Evolutionary conservation across 2,329 filamentous ascomycete species (phyloP).

Genomic region (Ciborinia camelliae): DNA sequence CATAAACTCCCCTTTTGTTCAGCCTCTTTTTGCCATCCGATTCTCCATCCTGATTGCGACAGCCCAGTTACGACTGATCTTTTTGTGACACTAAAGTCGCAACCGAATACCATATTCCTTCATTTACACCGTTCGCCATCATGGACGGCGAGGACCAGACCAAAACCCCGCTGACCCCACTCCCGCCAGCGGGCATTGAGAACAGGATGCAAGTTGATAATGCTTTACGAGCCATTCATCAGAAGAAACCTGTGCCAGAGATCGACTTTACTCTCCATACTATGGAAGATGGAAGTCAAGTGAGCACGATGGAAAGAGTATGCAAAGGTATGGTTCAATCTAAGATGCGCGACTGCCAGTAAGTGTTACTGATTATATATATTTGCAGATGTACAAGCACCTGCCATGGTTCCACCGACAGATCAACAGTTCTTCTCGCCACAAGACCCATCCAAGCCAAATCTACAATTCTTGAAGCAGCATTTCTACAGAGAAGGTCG

Average conservation of each 20-base stretch:
- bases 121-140: conserved; percentile 23
- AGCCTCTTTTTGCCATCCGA: neutral
- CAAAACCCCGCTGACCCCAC: conserved; percentile 23
- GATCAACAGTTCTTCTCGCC: conserved; percentile 94
- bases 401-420: conserved; percentile 86
- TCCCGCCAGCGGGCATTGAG: conserved; percentile 27
- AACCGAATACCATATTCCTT: neutral
- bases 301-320: conserved; percentile 92
- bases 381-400: conserved; percentile 86
- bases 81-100: neutral
- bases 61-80: neutral
- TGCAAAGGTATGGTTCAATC: conserved; percentile 78
- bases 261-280: conserved; percentile 98
- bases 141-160: conserved; percentile 35
- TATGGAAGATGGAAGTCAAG: conserved; percentile 95
- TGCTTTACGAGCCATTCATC: conserved; percentile 84
- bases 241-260: conserved; percentile 94
- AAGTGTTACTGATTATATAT: conserved; percentile 30
- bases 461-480: conserved; percentile 92
- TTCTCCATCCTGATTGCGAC: neutral
- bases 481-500: conserved; percentile 98
- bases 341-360: neutral
- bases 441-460: conserved; percentile 79
- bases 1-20: conserved; percentile 6
- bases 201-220: conserved; percentile 66